Evolutionary conservation across 2,329 filamentous ascomycete species (phyloP).

Genomic region (Fusarium robinianum): DNA sequence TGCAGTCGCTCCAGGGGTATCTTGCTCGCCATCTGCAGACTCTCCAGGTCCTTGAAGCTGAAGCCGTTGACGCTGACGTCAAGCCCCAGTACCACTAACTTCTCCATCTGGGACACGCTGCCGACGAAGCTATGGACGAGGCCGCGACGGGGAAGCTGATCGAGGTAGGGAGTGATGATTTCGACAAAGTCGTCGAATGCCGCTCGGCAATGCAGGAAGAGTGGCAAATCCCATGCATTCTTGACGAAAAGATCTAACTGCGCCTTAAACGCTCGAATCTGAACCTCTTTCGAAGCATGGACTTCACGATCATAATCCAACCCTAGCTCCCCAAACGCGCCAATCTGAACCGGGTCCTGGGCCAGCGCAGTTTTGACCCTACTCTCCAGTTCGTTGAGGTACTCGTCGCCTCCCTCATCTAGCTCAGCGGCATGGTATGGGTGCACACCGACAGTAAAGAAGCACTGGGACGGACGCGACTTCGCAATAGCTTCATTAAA

Average conservation of each 20-base stretch:
- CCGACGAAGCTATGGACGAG: slow-evolving; percentile 37
- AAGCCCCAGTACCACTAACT: slow-evolving; percentile 27
- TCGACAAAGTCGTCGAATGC: slow-evolving; percentile 37
- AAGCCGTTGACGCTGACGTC: slow-evolving; percentile 52
- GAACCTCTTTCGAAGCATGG: slow-evolving; percentile 45
- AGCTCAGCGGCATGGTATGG: slow-evolving; percentile 55
- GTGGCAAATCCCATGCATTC: slow-evolving; percentile 32
- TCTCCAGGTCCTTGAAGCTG: slow-evolving; percentile 41
- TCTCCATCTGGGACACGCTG: slow-evolving; percentile 32
- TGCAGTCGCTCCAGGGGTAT: slow-evolving; percentile 32
- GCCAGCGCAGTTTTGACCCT: slow-evolving; percentile 33
- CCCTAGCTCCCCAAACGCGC: slow-evolving; percentile 55
- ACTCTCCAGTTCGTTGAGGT: slow-evolving; percentile 29
- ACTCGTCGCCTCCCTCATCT: slow-evolving; percentile 37
- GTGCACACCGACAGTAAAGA: slow-evolving; percentile 54
- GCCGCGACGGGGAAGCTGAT: slow-evolving; percentile 30
- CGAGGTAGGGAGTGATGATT: slow-evolving; percentile 46
- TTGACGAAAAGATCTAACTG: slow-evolving; percentile 35
- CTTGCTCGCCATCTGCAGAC: slow-evolving; percentile 31
- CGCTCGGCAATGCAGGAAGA: slow-evolving; percentile 35
- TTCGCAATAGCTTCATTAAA: slow-evolving; percentile 38
- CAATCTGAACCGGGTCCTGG: slow-evolving; percentile 39
- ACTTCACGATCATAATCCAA: slow-evolving; percentile 55
- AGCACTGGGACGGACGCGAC: slow-evolving; percentile 42
- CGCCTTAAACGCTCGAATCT: slow-evolving; percentile 31